Conservation (phyloP, 2,329 filamentous ascomycete genomes). For the Chaetothyriales sp. region DNA sequence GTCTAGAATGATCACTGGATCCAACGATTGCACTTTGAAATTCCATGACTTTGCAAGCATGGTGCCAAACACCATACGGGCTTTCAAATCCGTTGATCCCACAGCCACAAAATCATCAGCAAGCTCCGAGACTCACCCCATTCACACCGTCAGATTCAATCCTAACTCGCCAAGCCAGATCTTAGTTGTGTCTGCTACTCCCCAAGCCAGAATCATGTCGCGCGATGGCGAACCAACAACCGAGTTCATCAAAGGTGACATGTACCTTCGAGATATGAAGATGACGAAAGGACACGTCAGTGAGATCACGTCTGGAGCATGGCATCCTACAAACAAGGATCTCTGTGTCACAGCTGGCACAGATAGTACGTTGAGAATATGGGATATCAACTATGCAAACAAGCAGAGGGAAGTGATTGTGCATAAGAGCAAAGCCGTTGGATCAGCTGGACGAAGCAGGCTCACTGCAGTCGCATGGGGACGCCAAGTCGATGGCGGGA, state of each 20-base stretch:
- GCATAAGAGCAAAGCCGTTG: conserved; percentile 82
- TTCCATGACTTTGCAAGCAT: conserved; percentile 91
- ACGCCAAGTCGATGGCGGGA: conserved; percentile 57
- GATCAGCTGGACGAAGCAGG: conserved; percentile 74
- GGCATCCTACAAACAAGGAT: conserved; percentile 78
- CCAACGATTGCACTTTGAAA: conserved; percentile 79
- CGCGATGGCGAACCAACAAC: conserved; percentile 74
- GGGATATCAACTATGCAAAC: conserved; percentile 86
- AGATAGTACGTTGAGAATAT: conserved; percentile 89
- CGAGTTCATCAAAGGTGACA: conserved; percentile 93
- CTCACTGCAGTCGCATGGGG: conserved; percentile 92
- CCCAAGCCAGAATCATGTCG: conserved; percentile 77
- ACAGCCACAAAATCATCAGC: conserved; percentile 57
- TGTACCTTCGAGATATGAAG: conserved; percentile 95
- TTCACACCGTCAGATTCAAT: conserved; percentile 79
- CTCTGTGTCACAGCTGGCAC: conserved; percentile 80
- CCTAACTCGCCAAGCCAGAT: conserved; percentile 64
- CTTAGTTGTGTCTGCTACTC: conserved; percentile 73
- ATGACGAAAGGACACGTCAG: conserved; percentile 95
- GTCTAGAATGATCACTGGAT: conserved; percentile 73
- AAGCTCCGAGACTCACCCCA: conserved; percentile 66
- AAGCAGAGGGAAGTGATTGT: conserved; percentile 88
- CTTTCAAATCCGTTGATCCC: conserved; percentile 85
- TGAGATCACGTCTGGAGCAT: conserved; percentile 74
- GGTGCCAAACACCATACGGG: conserved; percentile 83